Base-by-base conservation (phyloP, 805 yeast species). In the Suhomyces faveliae region DNA sequence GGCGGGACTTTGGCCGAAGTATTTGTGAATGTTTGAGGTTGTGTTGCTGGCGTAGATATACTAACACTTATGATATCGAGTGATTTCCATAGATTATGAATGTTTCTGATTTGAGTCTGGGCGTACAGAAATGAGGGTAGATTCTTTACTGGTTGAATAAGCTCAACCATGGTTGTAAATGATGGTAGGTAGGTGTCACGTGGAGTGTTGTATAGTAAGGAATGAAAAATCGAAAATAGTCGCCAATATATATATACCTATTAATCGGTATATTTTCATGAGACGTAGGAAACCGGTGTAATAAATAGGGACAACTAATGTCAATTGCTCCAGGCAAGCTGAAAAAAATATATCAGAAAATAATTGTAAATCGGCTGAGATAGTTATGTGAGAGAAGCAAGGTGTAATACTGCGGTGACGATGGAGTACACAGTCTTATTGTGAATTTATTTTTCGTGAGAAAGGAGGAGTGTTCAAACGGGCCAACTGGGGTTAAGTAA, bases 1-100 rank as follows among this genome's bases (percentile, higher is more conserved):
- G 21, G 24, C 21, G 4, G 40, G 11, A 29, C 21, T 33, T 33
- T 33, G 37, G 37, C 7, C 3, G 40, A 12, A 20, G 11, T 25
- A 21, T n/a, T n/a, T 9, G 15, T 7, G 33, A 10, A 11, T 15
- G 21, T 9, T 27, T 24, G 35, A 10, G 24, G 15, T 15, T 39
- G 27, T n/a, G 30, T 10, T 13, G 42, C 12, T 17, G 43, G 35
- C 7, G 43, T 13, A 9, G 43, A 4, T 8, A 35, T 40, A 22
- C 19, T 41, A 5, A 45, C 43, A 22, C 19, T 41, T 7, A 45
- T 49, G 30, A 51, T 43, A 20, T 51, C 45, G 6, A 51, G 39
- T 10, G 40, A 17, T 30, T 43, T 21, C 53, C 53, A 51, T 19
- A 38, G 30, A 21, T 29, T 23, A 10, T 45, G 45, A 44, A 51